Evolutionary conservation across 192 early-diverging fungal genomes (phyloP).

Genomic region (Endogone sp.): DNA sequence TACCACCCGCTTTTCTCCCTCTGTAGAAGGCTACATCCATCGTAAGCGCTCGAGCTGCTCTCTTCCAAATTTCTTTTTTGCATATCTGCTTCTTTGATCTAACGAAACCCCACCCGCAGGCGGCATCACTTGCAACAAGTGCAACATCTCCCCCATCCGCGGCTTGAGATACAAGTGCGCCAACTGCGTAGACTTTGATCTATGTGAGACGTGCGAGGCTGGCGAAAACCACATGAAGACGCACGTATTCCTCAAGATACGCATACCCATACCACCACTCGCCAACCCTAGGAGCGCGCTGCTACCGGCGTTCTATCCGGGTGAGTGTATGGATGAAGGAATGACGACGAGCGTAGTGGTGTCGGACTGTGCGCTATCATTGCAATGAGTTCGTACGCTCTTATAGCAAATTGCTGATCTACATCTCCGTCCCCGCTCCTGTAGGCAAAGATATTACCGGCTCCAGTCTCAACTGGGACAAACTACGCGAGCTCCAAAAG

Average conservation of each 20-base stretch:
- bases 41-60: no score
- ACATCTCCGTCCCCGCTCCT: no score
- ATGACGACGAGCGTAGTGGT: neutral
- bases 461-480: slow-evolving; percentile 25
- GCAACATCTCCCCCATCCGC: slow-evolving; percentile 80
- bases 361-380: neutral
- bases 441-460: slow-evolving; percentile 18
- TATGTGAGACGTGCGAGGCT: slow-evolving; percentile 91
- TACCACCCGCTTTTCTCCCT: neutral
- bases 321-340: slow-evolving; percentile 26
- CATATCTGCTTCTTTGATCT: neutral
- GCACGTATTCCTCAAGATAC: slow-evolving; percentile 88
- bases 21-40: slow-evolving; percentile 51
- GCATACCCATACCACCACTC: slow-evolving; percentile 88
- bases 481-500: slow-evolving; percentile 42
- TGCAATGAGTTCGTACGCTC: neutral
- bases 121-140: slow-evolving; percentile 93
- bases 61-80: no score
- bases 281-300: slow-evolving; percentile 74
- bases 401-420: no score
- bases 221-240: slow-evolving; percentile 69
- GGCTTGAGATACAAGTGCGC: slow-evolving; percentile 92
- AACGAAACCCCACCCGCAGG: slow-evolving; percentile 45
- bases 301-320: slow-evolving; percentile 77
- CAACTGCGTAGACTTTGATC: slow-evolving; percentile 90